Base-by-base conservation (phyloP, 2,329 filamentous ascomycete species). In the Graphiopsis chlorocephala region DNA sequence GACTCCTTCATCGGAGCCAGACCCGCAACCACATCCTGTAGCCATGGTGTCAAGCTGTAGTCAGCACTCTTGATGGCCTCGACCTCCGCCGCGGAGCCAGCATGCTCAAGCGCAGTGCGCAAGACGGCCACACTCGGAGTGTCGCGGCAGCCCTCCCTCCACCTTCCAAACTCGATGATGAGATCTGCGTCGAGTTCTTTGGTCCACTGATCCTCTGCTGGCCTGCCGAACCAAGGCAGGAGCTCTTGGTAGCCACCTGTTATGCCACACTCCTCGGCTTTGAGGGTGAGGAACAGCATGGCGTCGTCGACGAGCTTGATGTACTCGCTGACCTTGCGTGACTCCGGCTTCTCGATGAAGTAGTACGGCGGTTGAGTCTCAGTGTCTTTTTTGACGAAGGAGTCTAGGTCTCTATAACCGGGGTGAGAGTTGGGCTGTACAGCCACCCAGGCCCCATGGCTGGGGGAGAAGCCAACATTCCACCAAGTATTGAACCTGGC, bases 401-500 rank as follows among this genome's bases (percentile, higher is more conserved):
- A 17, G n/a, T 26, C 8, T 4, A 33, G 14, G 28, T 50, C 42
- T 25, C 20, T 47, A n/a, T 61, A 61, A 3, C 58, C 58, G 15
- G 12, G 10, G 28, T 61, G 45, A 10, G n/a, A 10, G 23, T 5
- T n/a, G 14, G 58, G 58, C 29, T 61, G 58, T 20, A 12, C 35
- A 12, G 25, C 58, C 10, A 52, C 17, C 45, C 33, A 61, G n/a
- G 20, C 31, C 29, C 33, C 31, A 5, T 61, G n/a, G 28, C 29
- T 35, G 6, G 26, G 28, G 15, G 23, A 5, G 29, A 14, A 52
- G 29, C 23, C 23, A 17, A 52, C 23, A 12, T 61, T 14, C 58
- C 58, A 61, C 58, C 58, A 61, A 28, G 45, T 61, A 10, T 61
- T 61, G 58, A 61, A 52, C 58, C 35, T 61, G 45, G 47, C 42